These are phyloP conservation scores for Plectosphaerella sp. DNA, from an alignment of 2,329 filamentous ascomycete genomes.

Conservation along the genomic window DNA sequence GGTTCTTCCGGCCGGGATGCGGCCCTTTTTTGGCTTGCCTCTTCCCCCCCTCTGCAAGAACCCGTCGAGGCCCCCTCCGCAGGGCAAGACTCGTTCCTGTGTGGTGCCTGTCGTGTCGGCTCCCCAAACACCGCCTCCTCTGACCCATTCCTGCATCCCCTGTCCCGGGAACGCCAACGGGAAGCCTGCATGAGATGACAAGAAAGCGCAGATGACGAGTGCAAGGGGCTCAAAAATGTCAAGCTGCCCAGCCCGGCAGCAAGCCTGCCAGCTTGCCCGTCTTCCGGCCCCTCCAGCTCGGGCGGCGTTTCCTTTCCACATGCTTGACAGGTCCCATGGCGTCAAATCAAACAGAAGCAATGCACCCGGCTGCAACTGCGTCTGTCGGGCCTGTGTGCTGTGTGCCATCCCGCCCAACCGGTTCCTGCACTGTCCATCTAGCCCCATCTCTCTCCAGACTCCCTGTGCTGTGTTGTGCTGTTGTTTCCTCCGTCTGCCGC, in stretches of 20 bases:
- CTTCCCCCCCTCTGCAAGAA: not conserved
- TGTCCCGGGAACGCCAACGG: not conserved
- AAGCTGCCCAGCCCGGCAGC: not conserved
- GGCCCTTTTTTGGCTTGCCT: not conserved
- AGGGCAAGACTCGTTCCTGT: not conserved
- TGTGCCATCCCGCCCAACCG: too few relatives aligned
- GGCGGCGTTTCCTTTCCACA: not conserved
- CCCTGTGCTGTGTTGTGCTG: too few relatives aligned
- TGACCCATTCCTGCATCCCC: not conserved
- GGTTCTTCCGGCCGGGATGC: not conserved
- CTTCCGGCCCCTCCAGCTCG: not conserved
- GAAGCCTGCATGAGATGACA: not conserved
- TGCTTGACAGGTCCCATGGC: slow-evolving; percentile 3
- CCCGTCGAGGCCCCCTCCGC: not conserved
- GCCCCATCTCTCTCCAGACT: too few relatives aligned
- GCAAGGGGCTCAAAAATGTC: not conserved
- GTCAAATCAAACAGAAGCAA: not conserved
- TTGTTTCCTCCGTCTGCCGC: too few relatives aligned
- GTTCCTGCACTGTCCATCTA: too few relatives aligned
- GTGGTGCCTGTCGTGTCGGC: not conserved
- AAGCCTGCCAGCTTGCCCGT: not conserved
- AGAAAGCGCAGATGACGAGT: not conserved
- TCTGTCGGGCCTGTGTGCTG: too few relatives aligned
- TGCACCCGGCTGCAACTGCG: too few relatives aligned
- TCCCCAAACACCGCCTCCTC: not conserved